Base-by-base conservation (phyloP, 805 yeast genomes). In the Candida quercuum region DNA sequence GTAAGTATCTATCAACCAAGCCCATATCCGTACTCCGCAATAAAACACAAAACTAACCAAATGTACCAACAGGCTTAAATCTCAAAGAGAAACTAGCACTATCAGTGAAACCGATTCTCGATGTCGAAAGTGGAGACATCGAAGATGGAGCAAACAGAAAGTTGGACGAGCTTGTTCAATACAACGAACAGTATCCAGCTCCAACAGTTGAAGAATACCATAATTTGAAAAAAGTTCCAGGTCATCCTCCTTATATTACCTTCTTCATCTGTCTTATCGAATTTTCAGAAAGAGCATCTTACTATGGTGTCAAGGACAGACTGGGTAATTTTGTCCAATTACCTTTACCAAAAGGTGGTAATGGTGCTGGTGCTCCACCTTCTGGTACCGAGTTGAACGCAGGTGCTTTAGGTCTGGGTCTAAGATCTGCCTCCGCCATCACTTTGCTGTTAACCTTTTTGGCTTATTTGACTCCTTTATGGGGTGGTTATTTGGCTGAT, bases 261-360 rank as follows among this genome's bases (percentile, higher is more conserved):
- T 76, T 75, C 59, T 59, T 76, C 37, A 70, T 79, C 40, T 76
- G 74, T 44, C 38, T 84, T 32, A 85, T 85, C 28, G 94, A 85
- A 63, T 74, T 85, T 44, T 75, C 89, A 33, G 95, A 85, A 61
- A 74, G 95, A 48, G 84, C 85, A 57, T 72, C 91, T 11, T 85
- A 79, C 66, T 85, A 85, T 52, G 93, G 94, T 54, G 65, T 82
- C 42, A 71, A 80, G 33, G 83, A 85, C 41, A 83, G 86, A 7
- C 78, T 85, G 64, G 82, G 76, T 63, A 85, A 85, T 64, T 84
- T 82, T 60, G 81, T 85, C 81, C 85, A 81, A 58, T 64, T 75
- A 48, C 49, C 58, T 37, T 47, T 67, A 36, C 66, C 70, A 33
- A 49, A 49, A 35, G 69, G 57, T 57, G 61, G 52, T 48, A 49